Evolutionary conservation across 352 stramenopile genomes (phyloP).

Genomic region (Phytophthora chlamydospora): DNA sequence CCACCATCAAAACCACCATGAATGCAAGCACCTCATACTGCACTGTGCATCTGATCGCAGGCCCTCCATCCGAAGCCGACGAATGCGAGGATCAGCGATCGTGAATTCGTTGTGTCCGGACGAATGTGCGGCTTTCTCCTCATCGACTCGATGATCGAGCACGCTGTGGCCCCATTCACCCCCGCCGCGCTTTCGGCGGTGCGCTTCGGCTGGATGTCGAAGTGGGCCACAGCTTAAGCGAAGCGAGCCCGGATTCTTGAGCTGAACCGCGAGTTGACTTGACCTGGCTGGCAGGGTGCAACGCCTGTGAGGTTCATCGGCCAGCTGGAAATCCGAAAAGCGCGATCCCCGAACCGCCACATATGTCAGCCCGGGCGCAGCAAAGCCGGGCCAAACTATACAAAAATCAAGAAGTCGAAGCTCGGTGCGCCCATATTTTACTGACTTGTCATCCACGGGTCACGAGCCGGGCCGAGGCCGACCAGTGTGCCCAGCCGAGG

Average conservation of each 20-base stretch:
- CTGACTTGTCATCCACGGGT: conserved; percentile 14
- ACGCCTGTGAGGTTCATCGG: not conserved
- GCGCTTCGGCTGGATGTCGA: not conserved
- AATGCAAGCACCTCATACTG: too few relatives aligned
- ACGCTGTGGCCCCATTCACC: not conserved
- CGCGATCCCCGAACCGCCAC: conserved; percentile 15
- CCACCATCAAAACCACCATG: too few relatives aligned
- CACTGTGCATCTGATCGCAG: too few relatives aligned
- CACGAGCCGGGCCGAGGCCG: conserved; percentile 9
- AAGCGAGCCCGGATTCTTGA: conserved; percentile 14
- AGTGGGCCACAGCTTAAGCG: not conserved
- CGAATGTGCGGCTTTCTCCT: not conserved
- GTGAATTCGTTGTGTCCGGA: conserved; percentile 10
- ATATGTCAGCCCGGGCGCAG: conserved; percentile 6
- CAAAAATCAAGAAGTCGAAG: conserved; percentile 19
- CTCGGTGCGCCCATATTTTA: conserved; percentile 35
- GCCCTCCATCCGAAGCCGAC: not conserved
- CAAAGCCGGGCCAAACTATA: conserved; percentile 19
- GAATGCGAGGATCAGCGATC: not conserved
- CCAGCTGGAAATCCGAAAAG: conserved; percentile 21
- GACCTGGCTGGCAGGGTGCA: conserved; percentile 9
- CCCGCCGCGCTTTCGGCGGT: conserved; percentile 6
- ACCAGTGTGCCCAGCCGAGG: conserved; percentile 19
- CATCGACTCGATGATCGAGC: not conserved
- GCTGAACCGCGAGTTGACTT: conserved; percentile 17